Evolutionary conservation across 768 basidiomycete genomes (phyloP).

Genomic region (Leucosporidium scottii): DNA sequence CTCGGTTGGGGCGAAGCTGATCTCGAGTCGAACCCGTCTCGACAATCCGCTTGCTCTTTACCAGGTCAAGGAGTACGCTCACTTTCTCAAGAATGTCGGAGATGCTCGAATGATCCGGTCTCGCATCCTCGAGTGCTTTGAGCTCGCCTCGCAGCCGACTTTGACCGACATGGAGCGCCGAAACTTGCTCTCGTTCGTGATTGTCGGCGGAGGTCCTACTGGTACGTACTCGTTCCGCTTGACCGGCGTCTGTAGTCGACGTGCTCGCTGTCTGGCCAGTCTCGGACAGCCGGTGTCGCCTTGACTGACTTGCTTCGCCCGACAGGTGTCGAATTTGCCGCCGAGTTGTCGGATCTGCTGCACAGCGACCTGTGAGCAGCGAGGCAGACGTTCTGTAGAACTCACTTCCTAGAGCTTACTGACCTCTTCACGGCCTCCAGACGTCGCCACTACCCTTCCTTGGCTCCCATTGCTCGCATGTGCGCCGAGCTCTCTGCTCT

Average conservation of each 20-base stretch:
- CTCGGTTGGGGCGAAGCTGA: not conserved
- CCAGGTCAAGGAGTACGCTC: conserved; percentile 58
- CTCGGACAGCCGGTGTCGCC: too few species aligned
- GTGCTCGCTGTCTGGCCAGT: too few species aligned
- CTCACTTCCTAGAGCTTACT: too few species aligned
- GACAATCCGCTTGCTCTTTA: too few species aligned
- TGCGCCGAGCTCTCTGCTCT: too few species aligned
- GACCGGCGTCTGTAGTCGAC: too few species aligned
- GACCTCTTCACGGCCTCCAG: too few species aligned
- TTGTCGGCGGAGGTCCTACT: conserved; percentile 60
- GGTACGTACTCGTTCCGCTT: too few species aligned
- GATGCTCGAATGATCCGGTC: conserved; percentile 30
- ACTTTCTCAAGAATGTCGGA: conserved; percentile 72
- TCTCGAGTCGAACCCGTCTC: conserved; percentile 43
- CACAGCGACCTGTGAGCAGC: conserved; percentile 52
- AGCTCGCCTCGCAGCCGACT: conserved; percentile 75
- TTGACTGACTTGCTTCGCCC: too few species aligned
- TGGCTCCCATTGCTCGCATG: too few species aligned
- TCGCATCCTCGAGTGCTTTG: conserved; percentile 54
- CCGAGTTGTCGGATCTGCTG: conserved; percentile 71
- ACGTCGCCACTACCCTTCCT: too few species aligned
- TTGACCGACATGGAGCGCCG: conserved; percentile 66
- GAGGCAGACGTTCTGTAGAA: too few species aligned
- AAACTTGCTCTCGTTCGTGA: conserved; percentile 73
- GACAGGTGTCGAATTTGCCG: conserved; percentile 74